A percentile compares a stretch with the other conserved stretches of the same genome.
Evolutionary conservation across 352 stramenopile species (phyloP).

Genomic region (Phytopythium kandeliae): DNA sequence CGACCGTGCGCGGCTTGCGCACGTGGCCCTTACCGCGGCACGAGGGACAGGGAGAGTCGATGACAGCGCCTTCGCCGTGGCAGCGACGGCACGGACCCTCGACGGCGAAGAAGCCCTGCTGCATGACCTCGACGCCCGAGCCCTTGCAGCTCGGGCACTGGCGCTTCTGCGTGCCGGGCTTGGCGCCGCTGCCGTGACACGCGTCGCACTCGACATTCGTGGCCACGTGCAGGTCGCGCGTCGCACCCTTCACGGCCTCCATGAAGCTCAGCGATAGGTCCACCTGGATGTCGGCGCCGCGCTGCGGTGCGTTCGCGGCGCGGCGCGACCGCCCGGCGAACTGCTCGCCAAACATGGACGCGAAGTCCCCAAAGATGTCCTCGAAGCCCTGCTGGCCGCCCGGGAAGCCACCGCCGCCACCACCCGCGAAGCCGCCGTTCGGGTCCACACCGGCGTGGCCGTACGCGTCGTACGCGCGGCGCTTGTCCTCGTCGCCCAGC

Average conservation of each 20-base stretch:
- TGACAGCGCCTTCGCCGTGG: slow-evolving; percentile 72
- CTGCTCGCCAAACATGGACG: slow-evolving; percentile 74
- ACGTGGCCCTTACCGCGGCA: slow-evolving; percentile 77
- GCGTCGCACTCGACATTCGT: slow-evolving; percentile 72
- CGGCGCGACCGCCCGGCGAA: slow-evolving; percentile 70
- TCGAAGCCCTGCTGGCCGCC: slow-evolving; percentile 61
- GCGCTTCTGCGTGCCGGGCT: slow-evolving; percentile 77
- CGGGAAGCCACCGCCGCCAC: slow-evolving; percentile 55
- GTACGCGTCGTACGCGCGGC: slow-evolving; percentile 92
- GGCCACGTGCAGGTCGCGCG: slow-evolving; percentile 84
- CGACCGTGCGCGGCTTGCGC: slow-evolving; percentile 90
- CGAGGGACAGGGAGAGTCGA: slow-evolving; percentile 75
- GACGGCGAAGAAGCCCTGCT: slow-evolving; percentile 88
- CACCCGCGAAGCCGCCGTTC: slow-evolving; percentile 66
- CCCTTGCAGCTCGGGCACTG: slow-evolving; percentile 79
- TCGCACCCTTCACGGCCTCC: slow-evolving; percentile 92
- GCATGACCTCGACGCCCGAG: slow-evolving; percentile 80
- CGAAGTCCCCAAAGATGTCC: slow-evolving; percentile 88
- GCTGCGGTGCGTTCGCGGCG: slow-evolving; percentile 66
- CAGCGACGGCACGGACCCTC: slow-evolving; percentile 83
- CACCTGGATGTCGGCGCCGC: slow-evolving; percentile 93
- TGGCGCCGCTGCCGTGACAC: slow-evolving; percentile 77
- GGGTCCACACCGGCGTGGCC: slow-evolving; percentile 93
- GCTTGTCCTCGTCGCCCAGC: slow-evolving; percentile 90
- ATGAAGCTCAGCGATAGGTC: slow-evolving; percentile 92